Percentiles rank a stretch among this genome's conserved stretches.
These are phyloP conservation scores for Neophaeococcomyces mojaviensis DNA, from an alignment of 2,329 filamentous ascomycete genomes.

Conservation along the genomic window DNA sequence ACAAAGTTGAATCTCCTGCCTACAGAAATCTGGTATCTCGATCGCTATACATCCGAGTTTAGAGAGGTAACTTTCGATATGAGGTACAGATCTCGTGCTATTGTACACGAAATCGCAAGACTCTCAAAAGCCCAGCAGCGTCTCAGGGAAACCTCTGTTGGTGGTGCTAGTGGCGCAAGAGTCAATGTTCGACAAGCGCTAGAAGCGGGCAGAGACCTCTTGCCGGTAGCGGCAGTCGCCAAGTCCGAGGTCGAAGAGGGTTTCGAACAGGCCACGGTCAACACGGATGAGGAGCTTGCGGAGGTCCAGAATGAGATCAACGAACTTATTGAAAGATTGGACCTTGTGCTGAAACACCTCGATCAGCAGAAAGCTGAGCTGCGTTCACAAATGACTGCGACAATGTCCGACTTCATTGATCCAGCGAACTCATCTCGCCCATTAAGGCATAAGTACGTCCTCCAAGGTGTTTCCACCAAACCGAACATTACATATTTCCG, in stretches of 20 bases:
- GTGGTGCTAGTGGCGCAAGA: conserved; percentile 13
- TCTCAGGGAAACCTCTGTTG: conserved; percentile 24
- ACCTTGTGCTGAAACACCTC: conserved; percentile 35
- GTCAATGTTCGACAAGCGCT: conserved; percentile 20
- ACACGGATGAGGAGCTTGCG: not conserved
- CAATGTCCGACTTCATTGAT: conserved; percentile 41
- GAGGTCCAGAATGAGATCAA: conserved; percentile 2
- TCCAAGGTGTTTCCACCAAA: conserved; percentile 52
- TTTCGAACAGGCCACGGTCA: not conserved
- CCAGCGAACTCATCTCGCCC: conserved; percentile 33
- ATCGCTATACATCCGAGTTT: conserved; percentile 52
- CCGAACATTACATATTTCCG: conserved; percentile 52
- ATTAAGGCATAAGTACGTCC: conserved; percentile 43
- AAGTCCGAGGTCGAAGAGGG: too few relatives aligned
- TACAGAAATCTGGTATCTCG: conserved; percentile 49
- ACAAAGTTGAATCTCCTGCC: conserved; percentile 33
- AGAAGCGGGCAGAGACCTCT: conserved; percentile 12
- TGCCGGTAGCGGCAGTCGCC: conserved; percentile 11
- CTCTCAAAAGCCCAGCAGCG: conserved; percentile 28
- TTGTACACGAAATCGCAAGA: conserved; percentile 26
- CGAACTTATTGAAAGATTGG: conserved; percentile 31
- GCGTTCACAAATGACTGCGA: conserved; percentile 34
- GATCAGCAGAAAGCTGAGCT: conserved; percentile 32
- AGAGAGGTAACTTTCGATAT: conserved; percentile 41
- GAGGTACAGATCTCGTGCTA: conserved; percentile 31